Percentiles rank a stretch among this genome's conserved stretches.
Conservation (phyloP, 495 filamentous ascomycete species). For the Daldinia grandis region DNA sequence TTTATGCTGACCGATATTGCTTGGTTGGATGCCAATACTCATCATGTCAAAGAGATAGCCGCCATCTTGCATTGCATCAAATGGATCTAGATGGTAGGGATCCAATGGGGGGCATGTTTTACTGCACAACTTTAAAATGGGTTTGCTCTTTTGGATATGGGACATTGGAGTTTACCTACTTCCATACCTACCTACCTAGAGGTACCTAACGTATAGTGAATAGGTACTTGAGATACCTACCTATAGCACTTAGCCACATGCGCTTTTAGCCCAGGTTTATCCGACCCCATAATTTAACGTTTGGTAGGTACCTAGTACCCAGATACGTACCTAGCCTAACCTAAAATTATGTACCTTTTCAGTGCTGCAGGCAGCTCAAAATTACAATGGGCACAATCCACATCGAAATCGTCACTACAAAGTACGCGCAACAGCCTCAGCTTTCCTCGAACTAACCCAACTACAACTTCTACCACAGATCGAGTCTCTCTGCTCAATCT, state of each 20-base stretch:
- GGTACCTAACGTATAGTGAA: background rate
- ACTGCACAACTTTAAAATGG: background rate
- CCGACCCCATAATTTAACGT: slow-evolving; percentile 28
- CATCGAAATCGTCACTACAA: slow-evolving; percentile 28
- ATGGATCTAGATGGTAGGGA: slow-evolving; percentile 18
- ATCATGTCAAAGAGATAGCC: slow-evolving; percentile 8
- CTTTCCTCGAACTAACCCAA: slow-evolving; percentile 27
- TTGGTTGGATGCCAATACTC: slow-evolving; percentile 18
- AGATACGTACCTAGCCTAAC: background rate
- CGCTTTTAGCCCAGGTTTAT: slow-evolving; percentile 26
- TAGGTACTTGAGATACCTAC: background rate
- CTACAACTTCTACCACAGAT: slow-evolving; percentile 17
- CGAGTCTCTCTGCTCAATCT: slow-evolving; percentile 6
- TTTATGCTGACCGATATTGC: background rate
- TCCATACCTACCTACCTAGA: no score
- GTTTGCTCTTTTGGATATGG: background rate
- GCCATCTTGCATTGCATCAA: slow-evolving; percentile 30
- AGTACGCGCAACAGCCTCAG: slow-evolving; percentile 27
- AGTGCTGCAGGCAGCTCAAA: slow-evolving; percentile 8
- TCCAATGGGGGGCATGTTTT: slow-evolving; percentile 21
- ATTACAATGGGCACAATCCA: slow-evolving; percentile 23
- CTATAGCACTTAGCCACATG: background rate
- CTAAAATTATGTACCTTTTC: background rate
- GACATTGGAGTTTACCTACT: no score
- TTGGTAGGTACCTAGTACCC: slow-evolving; percentile 13